These are phyloP conservation scores for Fragaria iinumae DNA, from an alignment of 306 rosid genomes.

Conservation along the genomic window DNA sequence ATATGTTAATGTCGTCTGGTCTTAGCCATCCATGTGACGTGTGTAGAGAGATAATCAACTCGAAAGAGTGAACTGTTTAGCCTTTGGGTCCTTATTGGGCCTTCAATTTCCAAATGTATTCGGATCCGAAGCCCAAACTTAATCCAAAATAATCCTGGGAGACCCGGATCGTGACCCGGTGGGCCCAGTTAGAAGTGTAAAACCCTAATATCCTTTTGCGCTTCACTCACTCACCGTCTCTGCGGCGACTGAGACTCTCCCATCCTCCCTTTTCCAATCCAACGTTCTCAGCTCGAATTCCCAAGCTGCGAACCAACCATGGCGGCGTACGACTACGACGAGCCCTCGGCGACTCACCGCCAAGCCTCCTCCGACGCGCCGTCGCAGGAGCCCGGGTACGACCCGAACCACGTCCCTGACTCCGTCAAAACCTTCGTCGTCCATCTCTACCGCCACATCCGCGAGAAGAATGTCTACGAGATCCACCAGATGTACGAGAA, in stretches of 20 bases:
- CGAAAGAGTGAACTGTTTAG: too few relatives aligned
- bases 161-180: not conserved
- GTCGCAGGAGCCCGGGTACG: slow-evolving; percentile 63
- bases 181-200: not conserved
- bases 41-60: too few relatives aligned
- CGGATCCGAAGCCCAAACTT: not conserved
- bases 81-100: not conserved
- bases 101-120: not conserved
- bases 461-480: slow-evolving; percentile 97
- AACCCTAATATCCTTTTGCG: slow-evolving; percentile 13
- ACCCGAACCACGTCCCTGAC: slow-evolving; percentile 88
- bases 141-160: too few relatives aligned
- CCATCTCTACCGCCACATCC: slow-evolving; percentile 85
- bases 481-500: slow-evolving; percentile 91
- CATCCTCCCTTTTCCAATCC: not conserved
- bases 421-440: slow-evolving; percentile 83
- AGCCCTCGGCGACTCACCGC: slow-evolving; percentile 36
- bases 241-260: not conserved
- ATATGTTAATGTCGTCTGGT: too few relatives aligned
- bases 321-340: slow-evolving; percentile 63
- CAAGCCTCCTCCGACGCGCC: slow-evolving; percentile 25
- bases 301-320: slow-evolving; percentile 26
- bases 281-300: not conserved
- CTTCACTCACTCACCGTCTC: not conserved
- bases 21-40: too few relatives aligned